phyloP scores from a whole-genome alignment of 169 alveolate genomes.

The Fabrea salina region DNA sequence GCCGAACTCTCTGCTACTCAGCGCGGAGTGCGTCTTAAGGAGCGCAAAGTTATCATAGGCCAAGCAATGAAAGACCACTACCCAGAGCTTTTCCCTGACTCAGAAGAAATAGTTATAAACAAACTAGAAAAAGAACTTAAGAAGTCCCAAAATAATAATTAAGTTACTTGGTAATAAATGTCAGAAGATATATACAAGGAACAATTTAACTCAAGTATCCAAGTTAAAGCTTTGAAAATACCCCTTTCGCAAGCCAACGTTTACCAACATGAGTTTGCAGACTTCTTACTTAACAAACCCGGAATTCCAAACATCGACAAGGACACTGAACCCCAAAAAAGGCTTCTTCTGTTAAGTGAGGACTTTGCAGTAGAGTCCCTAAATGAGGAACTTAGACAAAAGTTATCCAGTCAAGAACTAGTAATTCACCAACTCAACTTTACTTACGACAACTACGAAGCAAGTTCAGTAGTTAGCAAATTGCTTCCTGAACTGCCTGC shows the following conservation, averaged over 20 bases:
- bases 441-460: not conserved
- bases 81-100: not conserved
- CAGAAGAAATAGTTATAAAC: not conserved
- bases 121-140: not conserved
- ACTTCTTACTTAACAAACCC: not conserved
- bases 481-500: not conserved
- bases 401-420: not conserved
- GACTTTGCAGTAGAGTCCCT: not conserved
- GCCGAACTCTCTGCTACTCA: not conserved
- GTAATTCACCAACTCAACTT: not conserved
- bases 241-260: not conserved
- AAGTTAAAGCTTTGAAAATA: not conserved
- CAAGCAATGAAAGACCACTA: not conserved
- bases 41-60: not conserved
- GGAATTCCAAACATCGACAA: not conserved
- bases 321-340: not conserved
- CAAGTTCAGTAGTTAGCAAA: not conserved
- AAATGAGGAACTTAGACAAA: not conserved
- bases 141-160: no score
- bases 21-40: not conserved
- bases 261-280: not conserved
- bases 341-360: not conserved
- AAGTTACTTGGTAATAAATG: no score
- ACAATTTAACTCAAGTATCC: not conserved
- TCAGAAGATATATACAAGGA: no score